phyloP scores from a whole-genome alignment of 495 filamentous ascomycete genomes.

The Aspergillus sclerotiicarbonarius region DNA sequence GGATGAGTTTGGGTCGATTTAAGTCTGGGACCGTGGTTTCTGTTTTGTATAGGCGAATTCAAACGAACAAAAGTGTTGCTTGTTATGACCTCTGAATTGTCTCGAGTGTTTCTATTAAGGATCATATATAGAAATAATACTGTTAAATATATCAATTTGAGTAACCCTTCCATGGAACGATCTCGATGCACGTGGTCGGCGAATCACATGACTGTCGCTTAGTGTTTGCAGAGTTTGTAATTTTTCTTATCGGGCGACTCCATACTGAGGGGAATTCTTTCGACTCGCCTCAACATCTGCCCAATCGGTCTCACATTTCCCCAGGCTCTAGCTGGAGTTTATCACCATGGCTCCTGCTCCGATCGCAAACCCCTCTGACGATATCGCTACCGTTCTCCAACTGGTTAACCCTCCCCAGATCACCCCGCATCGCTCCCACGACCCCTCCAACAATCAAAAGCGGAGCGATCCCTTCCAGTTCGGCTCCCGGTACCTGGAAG shows the following conservation, averaged over 20 bases:
- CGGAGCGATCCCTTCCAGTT: conserved; percentile 91
- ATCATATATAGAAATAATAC: neutral
- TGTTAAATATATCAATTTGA: no score
- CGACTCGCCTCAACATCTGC: neutral
- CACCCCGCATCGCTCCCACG: conserved; percentile 49
- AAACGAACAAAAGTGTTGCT: neutral
- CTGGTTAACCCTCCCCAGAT: conserved; percentile 45
- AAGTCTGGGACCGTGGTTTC: neutral
- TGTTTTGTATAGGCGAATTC: conserved; percentile 1
- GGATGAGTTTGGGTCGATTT: conserved; percentile 2
- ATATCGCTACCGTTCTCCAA: conserved; percentile 37
- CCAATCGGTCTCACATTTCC: neutral
- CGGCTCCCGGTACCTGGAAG: conserved; percentile 78
- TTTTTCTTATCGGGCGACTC: neutral
- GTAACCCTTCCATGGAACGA: neutral
- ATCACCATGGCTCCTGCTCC: conserved; percentile 25
- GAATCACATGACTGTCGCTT: neutral
- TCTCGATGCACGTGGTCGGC: neutral
- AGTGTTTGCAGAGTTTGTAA: neutral
- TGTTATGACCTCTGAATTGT: neutral
- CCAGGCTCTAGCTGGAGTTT: conserved; percentile 1
- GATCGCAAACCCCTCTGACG: conserved; percentile 7
- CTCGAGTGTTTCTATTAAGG: neutral
- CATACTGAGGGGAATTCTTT: neutral
- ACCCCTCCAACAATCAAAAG: conserved; percentile 63